Evolutionary conservation across 176 grass and related monocot species (phyloP), one percentile per base, ranked within the genome.

Genomic region (Luzula sylvatica): DNA sequence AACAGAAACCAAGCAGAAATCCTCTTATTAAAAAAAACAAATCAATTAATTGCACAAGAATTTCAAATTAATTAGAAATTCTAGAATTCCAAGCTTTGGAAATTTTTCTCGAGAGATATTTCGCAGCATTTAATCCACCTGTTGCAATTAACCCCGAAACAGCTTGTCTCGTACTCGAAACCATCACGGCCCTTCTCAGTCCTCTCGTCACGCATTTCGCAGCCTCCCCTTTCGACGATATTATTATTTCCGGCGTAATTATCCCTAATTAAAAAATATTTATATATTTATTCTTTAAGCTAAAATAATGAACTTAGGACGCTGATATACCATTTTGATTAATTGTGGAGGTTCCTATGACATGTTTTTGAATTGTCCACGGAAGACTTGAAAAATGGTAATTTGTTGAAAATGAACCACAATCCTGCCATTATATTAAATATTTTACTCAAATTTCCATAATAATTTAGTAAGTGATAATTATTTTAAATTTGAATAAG

Each of bases 21-120:
- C n/a, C n/a, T n/a, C n/a, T n/a, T n/a, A n/a, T n/a, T n/a, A n/a
- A 14, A 64, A 13, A 14, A 26, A 26, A 46, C 13, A 63, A 20
- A 14, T n/a, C 52, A 56, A 56, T 26, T 8, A 6, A 46, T 35
- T 9, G 30, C 9, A 9, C 30, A 2, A 35, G n/a, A n/a, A n/a
- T n/a, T n/a, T n/a, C n/a, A n/a, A n/a, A 7, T 2, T 35, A 35
- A 35, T 2, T 35, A 35, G 30, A 9, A 4, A 17, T 64, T 59
- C 73, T 86, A 9, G 87, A 94, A 25, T 58, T 71, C 87, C 82
- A 94, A 1, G 82, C 78, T 65, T 87, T 94, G 0, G 82, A 76
- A 40, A 87, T 77, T 55, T 88, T 94, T 59, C 72, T 94, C 52
- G 66, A 55, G 3, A 94, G 71, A 50, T 94, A 87, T 15, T 67